Percentiles rank a stretch among this genome's conserved stretches.
These are phyloP conservation scores for Rhexocercosporidium sp. DNA, from an alignment of 2,329 filamentous ascomycete species.

Conservation along the genomic window DNA sequence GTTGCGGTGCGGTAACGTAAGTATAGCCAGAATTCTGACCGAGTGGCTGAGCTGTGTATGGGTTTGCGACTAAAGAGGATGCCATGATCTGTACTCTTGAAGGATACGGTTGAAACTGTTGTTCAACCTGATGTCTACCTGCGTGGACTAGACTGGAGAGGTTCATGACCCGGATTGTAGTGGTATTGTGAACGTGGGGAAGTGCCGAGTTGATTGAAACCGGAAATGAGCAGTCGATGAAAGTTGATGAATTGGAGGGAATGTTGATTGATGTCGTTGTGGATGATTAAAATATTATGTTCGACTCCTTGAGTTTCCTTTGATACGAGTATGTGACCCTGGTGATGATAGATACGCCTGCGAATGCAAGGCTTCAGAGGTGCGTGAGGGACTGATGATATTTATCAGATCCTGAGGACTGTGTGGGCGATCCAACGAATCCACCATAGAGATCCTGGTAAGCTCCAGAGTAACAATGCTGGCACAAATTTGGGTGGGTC, in stretches of 20 bases:
- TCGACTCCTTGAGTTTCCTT: slow-evolving; percentile 44
- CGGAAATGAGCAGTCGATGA: neutral
- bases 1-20: slow-evolving; percentile 58
- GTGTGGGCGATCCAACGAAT: slow-evolving; percentile 57
- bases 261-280: slow-evolving; percentile 28
- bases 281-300: slow-evolving; percentile 34
- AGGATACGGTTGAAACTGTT: slow-evolving; percentile 35
- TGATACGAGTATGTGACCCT: slow-evolving; percentile 32
- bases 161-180: slow-evolving; percentile 39
- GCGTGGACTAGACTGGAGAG: slow-evolving; percentile 44
- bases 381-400: slow-evolving; percentile 50
- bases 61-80: slow-evolving; percentile 49
- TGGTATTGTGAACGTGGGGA: neutral
- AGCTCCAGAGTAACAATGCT: slow-evolving; percentile 51
- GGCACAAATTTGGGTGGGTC: slow-evolving; percentile 60
- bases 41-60: slow-evolving; percentile 53
- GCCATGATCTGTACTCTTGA: slow-evolving; percentile 49
- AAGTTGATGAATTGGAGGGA: slow-evolving; percentile 10
- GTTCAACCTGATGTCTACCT: slow-evolving; percentile 39
- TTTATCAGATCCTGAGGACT: slow-evolving; percentile 56
- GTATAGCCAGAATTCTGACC: slow-evolving; percentile 51
- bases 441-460: slow-evolving; percentile 54
- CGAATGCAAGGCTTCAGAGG: slow-evolving; percentile 40
- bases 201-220: neutral
- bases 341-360: slow-evolving; percentile 39